These are phyloP conservation scores for Saccharomyces hybrid DNA, from an alignment of 1,139 yeast genomes.

Conservation along the genomic window DNA sequence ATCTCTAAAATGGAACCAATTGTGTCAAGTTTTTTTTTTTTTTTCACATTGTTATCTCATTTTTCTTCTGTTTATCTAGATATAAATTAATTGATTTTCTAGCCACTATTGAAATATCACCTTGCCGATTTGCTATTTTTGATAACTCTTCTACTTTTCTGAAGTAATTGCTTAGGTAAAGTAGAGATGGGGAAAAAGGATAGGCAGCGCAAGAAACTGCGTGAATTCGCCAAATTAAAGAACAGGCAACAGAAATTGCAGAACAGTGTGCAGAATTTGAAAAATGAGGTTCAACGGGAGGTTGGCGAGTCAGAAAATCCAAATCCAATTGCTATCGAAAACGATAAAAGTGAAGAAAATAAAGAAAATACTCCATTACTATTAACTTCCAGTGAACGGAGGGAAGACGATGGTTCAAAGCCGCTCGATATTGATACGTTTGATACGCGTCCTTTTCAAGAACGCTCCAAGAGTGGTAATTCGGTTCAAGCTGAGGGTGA, in stretches of 20 bases:
- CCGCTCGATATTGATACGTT: background rate
- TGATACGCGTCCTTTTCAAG: background rate
- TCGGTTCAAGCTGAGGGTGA: background rate
- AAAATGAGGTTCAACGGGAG: background rate
- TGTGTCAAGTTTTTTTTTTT: background rate
- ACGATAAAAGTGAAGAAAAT: background rate
- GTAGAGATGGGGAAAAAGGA: conserved; percentile 12
- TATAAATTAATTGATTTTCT: background rate
- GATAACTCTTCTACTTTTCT: background rate
- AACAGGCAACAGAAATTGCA: conserved; percentile 1
- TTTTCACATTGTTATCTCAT: background rate
- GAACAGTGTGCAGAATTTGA: background rate
- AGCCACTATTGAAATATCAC: background rate
- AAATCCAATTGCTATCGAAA: background rate
- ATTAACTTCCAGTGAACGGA: background rate
- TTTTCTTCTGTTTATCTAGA: background rate
- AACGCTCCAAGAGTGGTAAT: background rate
- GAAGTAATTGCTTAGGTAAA: background rate
- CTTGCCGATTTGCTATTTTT: background rate
- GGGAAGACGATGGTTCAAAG: background rate
- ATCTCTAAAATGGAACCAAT: background rate
- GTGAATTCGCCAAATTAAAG: conserved; percentile 11
- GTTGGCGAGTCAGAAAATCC: background rate
- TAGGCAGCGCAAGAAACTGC: conserved; percentile 14
- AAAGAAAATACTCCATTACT: background rate